Base-by-base conservation (phyloP, 2,329 filamentous ascomycete species). In the Rhynchosporium graminicola region DNA sequence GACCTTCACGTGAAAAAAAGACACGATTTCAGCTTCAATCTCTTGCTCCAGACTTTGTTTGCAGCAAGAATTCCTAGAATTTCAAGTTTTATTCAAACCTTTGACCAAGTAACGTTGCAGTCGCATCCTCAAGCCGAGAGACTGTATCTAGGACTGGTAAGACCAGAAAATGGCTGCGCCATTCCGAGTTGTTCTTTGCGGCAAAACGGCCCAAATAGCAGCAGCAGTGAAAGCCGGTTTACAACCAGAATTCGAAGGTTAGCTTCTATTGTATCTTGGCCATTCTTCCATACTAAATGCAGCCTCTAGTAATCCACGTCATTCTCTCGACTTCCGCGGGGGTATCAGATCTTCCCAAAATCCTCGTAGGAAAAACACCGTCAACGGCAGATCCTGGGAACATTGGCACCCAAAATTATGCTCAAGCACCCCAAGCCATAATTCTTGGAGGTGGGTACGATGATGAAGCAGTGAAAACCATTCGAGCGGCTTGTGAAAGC, bases 361-460 rank as follows among this genome's bases (percentile, higher is more conserved):
- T 58, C 15, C 9, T 58, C 1, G 42, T 43, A 36, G 56, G 56
- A 28, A 33, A 58, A 9, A 26, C 56, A 4, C 56, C 43, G 1
- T 28, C 56, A 4, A 46, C 31, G 8, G 43, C 38, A 48, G 56
- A 58, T 6, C 3, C 56, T 9, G 56, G 28, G 3, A 58, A 58
- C n/a, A 47, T 58, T 13, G 56, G 56, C 8, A 58, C 56, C 31
- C 31, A 58, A n/a, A 40, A 58, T 13, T 58, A 58, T n/a, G 36
- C 56, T 1, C 13, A 46, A 15, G 20, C 56, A 26, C 56, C 56
- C 3, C 31, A 58, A 31, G 56, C 56, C 2, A 45, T 58, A 6
- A 43, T 58, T 26, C 45, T 58, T 5, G 56, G 56, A 3, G 43
- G 43, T 2, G 56, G 56, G 2, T 58, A 48, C 29, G 45, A 58